These are phyloP conservation scores for Neurospora sp. DNA, from an alignment of 495 filamentous ascomycete genomes.

Conservation along the genomic window DNA sequence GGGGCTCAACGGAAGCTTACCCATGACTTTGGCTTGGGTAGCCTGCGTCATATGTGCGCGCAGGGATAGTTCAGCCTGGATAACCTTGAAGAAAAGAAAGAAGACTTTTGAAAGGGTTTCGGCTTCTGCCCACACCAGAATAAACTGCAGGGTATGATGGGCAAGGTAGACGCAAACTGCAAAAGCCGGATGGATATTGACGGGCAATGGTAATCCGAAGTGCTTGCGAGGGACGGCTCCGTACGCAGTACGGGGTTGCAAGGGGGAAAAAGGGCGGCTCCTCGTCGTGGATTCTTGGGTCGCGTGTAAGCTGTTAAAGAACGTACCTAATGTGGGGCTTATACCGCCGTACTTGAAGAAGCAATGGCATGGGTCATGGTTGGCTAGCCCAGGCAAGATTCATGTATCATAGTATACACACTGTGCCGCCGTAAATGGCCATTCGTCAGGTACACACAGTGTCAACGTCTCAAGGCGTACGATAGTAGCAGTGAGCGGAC, in stretches of 20 bases:
- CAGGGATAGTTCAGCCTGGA: slow-evolving; percentile 26
- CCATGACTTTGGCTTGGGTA: slow-evolving; percentile 22
- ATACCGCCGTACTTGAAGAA: background rate
- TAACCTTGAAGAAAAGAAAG: slow-evolving; percentile 9
- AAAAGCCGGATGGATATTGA: background rate
- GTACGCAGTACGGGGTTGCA: slow-evolving; percentile 8
- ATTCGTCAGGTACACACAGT: background rate
- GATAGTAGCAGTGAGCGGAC: background rate
- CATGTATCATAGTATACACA: background rate
- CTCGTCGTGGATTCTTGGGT: background rate
- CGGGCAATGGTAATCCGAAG: background rate
- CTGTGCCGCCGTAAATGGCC: background rate
- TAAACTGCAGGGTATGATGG: slow-evolving; percentile 1
- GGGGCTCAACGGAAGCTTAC: slow-evolving; percentile 13
- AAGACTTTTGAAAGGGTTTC: slow-evolving; percentile 22
- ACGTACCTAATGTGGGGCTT: background rate
- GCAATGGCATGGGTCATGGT: background rate
- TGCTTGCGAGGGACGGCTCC: background rate
- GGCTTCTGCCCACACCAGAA: slow-evolving; percentile 10
- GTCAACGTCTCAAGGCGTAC: background rate
- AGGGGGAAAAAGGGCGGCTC: slow-evolving; percentile 4
- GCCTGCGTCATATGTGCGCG: slow-evolving; percentile 25
- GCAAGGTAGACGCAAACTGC: slow-evolving; percentile 2
- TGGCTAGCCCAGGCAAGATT: background rate
- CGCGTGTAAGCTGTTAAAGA: background rate